A percentile compares a stretch with the other conserved stretches of the same genome.
Evolutionary conservation across 2,329 filamentous ascomycete species (phyloP).

Genomic region (Orbilia blumenaviensis): DNA sequence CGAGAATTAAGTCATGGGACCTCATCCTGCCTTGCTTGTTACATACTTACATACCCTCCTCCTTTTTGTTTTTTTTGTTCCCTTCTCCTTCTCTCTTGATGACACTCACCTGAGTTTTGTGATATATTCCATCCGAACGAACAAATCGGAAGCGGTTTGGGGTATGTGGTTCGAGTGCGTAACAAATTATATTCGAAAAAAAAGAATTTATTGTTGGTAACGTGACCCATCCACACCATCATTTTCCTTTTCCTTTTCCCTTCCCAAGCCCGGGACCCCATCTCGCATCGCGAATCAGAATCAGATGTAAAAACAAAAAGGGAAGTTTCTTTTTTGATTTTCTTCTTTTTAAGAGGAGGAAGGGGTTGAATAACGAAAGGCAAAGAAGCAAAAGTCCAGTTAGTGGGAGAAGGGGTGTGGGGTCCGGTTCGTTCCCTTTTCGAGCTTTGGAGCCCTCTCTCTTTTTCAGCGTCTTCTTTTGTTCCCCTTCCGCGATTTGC

Average conservation of each 20-base stretch:
- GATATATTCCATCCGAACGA: conserved; percentile 12
- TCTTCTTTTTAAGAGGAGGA: neutral
- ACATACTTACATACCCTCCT: too few species aligned
- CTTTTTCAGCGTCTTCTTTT: neutral
- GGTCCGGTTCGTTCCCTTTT: conserved; percentile 8
- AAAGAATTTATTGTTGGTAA: conserved; percentile 23
- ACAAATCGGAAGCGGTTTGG: conserved; percentile 44
- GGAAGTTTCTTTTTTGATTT: conserved; percentile 13
- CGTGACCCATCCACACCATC: conserved; percentile 45
- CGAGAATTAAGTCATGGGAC: conserved; percentile 37
- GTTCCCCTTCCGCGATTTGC: conserved; percentile 7
- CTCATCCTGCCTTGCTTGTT: conserved; percentile 8
- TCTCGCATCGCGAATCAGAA: conserved; percentile 51
- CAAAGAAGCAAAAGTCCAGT: conserved; percentile 18
- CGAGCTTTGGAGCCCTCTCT: neutral
- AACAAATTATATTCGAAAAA: conserved; percentile 34
- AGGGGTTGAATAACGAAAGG: neutral
- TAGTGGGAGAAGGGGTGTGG: conserved; percentile 20
- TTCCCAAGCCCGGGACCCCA: conserved; percentile 11
- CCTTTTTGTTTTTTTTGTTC: conserved; percentile 7
- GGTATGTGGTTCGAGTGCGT: conserved; percentile 20
- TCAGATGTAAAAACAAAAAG: conserved; percentile 34
- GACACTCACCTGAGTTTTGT: conserved; percentile 18
- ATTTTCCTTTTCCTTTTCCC: neutral
- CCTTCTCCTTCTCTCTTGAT: neutral